These are phyloP conservation scores for Candida frijolesensis DNA, from an alignment of 1,139 yeast genomes.

Conservation along the genomic window DNA sequence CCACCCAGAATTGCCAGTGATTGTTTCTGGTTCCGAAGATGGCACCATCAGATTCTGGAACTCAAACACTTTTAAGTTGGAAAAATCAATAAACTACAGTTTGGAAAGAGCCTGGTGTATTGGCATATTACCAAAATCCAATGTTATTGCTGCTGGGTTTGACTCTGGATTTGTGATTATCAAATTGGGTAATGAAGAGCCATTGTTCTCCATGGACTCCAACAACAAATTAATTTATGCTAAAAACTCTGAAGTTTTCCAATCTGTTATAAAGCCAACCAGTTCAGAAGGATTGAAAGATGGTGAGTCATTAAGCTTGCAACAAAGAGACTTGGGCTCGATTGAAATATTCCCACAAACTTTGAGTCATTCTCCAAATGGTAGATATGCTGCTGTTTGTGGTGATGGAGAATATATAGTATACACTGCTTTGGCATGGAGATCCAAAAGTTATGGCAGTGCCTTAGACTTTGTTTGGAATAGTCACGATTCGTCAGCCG, in stretches of 20 bases:
- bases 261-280: conserved; percentile 75
- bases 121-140: conserved; percentile 73
- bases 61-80: conserved; percentile 78
- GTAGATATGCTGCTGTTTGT: conserved; percentile 93
- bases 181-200: conserved; percentile 92
- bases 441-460: conserved; percentile 90
- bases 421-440: conserved; percentile 97
- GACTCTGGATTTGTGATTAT: conserved; percentile 90
- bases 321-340: conserved; percentile 86
- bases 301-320: conserved; percentile 75
- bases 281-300: conserved; percentile 68
- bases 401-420: conserved; percentile 98
- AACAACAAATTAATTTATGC: conserved; percentile 91
- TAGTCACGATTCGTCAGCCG: conserved; percentile 68
- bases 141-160: conserved; percentile 87
- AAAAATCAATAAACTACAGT: conserved; percentile 87
- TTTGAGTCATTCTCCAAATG: conserved; percentile 91
- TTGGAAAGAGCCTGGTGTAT: conserved; percentile 98
- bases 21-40: conserved; percentile 82
- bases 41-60: conserved; percentile 82
- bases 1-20: conserved; percentile 94
- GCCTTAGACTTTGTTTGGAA: conserved; percentile 93
- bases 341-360: conserved; percentile 92
- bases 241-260: conserved; percentile 86
- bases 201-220: conserved; percentile 89